Percentiles rank a stretch among this genome's conserved stretches.
Conservation (phyloP, 352 stramenopile species). For the Globisporangium barbulae region DNA sequence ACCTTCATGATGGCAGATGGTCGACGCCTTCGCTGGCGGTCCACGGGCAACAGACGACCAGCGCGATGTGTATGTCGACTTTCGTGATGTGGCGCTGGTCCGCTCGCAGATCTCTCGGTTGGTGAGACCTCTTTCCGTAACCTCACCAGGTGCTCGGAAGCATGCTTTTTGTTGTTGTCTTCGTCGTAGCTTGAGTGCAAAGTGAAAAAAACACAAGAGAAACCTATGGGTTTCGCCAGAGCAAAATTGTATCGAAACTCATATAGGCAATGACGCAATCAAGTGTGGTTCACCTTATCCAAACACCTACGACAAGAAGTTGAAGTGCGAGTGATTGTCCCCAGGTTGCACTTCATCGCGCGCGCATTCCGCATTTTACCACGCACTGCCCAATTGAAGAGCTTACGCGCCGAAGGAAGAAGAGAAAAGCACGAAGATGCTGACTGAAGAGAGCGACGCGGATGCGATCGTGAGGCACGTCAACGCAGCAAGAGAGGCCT, state of each 20-base stretch:
- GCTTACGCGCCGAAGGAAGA: neutral
- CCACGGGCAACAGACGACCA: neutral
- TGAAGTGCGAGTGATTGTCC: constrained; percentile 26
- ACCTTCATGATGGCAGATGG: neutral
- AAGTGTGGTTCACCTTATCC: no score
- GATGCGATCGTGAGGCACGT: constrained; percentile 21
- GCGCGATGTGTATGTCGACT: constrained; percentile 4
- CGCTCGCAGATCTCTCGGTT: neutral
- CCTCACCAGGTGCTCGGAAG: no score
- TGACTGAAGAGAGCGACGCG: neutral
- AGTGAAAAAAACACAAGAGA: no score
- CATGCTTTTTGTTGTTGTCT: no score
- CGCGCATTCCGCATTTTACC: constrained; percentile 11
- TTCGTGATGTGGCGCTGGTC: neutral
- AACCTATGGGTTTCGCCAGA: no score
- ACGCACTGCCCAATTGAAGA: neutral
- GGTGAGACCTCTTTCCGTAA: no score
- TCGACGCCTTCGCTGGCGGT: neutral
- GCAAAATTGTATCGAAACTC: no score
- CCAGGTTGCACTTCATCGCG: constrained; percentile 1
- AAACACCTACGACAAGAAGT: neutral
- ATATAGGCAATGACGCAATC: no score
- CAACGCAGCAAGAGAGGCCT: constrained; percentile 17
- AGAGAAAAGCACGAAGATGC: neutral
- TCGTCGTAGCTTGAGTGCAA: no score